These are phyloP conservation scores for Combretum micranthum DNA, from an alignment of 345 rosid species.

Conservation along the genomic window DNA sequence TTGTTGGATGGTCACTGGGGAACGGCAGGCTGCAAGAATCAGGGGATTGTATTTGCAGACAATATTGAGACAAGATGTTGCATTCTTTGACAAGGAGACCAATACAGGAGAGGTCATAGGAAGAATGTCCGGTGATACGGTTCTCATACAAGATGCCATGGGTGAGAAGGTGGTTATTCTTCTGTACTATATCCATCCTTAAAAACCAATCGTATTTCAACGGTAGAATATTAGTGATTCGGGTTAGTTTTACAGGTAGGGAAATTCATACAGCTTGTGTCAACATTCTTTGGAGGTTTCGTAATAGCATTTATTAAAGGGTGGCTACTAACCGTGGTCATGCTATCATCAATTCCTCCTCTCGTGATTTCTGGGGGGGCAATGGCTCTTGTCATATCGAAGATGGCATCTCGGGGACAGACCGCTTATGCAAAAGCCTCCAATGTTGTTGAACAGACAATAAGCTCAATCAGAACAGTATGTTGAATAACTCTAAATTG, in stretches of 20 bases:
- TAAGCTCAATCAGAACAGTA: conserved; percentile 84
- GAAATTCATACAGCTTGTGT: conserved; percentile 58
- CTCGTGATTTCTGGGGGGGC: conserved; percentile 55
- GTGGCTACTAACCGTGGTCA: conserved; percentile 80
- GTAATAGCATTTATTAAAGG: conserved; percentile 63
- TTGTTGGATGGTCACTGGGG: conserved; percentile 90
- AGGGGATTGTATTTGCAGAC: conserved; percentile 64
- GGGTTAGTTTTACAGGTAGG: conserved; percentile 49
- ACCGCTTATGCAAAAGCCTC: conserved; percentile 73
- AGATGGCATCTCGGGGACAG: conserved; percentile 61
- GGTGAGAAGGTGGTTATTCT: conserved; percentile 69
- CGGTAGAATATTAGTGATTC: background rate
- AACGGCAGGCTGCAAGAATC: conserved; percentile 74
- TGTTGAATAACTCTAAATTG: background rate
- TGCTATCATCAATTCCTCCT: conserved; percentile 63
- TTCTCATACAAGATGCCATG: conserved; percentile 91
- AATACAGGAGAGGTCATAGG: conserved; percentile 86
- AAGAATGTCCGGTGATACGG: conserved; percentile 98
- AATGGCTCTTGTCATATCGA: conserved; percentile 43
- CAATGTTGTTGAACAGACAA: conserved; percentile 60
- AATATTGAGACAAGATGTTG: conserved; percentile 72
- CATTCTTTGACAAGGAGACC: conserved; percentile 74
- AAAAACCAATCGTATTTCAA: background rate
- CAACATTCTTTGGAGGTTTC: conserved; percentile 86
- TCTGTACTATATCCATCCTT: background rate